Base-by-base conservation (phyloP, 306 rosid genomes). In the Casuarina cunninghamiana region DNA sequence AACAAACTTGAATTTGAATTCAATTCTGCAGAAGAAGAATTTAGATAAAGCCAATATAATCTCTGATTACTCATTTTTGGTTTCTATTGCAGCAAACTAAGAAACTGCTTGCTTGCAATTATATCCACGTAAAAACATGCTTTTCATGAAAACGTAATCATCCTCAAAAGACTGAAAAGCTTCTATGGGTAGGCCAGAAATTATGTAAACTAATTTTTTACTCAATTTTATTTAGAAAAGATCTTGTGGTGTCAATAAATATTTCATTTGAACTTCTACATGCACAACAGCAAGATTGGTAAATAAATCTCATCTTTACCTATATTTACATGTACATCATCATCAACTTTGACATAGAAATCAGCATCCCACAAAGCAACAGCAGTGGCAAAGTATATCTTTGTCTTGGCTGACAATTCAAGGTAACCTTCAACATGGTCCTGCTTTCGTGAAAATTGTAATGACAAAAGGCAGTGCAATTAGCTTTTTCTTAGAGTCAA, bases 381-480 rank as follows among this genome's bases (percentile, higher is more conserved):
- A 58, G 87, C 89, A 17, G 89, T 78, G 17, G 89, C 89, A 74
- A 88, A 88, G 82, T 73, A 88, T 57, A 46, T 78, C 80, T 83
- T 85, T 1, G 91, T 88, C 83, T 88, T 88, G 74, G 87, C 91
- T 74, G 91, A 88, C 63, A 88, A 81, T 71, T 88, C 91, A 5
- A 85, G 91, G 79, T 88, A 88, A 50, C 91, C 91, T 72, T 88
- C 91, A 43, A 88, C 87, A 60, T 88, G 91, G 41, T 85, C 91
- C 91, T 88, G 81, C 69, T 49, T 76, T 19, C 82, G 67, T 45
- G 12, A 51, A 54, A 53, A 19, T 69, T 75, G 16, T 54, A 44
- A 45, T 70, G 17, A 19, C 46, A 61, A 60, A 17, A 11, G 0
- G 32, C 4, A 6, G 9, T 41, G 6, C 9, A 12, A 41, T 73